These are phyloP conservation scores for Yarrowia sp. DNA, from an alignment of 805 yeast species.

Conservation along the genomic window DNA sequence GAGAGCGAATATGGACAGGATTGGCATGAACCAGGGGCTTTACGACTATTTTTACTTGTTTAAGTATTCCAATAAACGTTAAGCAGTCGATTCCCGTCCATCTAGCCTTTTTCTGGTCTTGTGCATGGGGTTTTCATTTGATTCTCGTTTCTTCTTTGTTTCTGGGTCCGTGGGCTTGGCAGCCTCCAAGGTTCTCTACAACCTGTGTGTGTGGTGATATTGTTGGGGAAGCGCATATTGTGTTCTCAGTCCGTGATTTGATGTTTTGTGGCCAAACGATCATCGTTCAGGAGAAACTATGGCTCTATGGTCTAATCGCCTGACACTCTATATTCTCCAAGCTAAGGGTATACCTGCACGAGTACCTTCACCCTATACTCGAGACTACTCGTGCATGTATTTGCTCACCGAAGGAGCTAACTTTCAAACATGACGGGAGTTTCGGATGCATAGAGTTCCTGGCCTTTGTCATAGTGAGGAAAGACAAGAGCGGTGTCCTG, in stretches of 20 bases:
- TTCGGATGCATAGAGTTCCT: no score
- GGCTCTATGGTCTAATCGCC: no score
- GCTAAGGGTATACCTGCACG: no score
- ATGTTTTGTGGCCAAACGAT: no score
- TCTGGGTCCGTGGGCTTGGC: constrained; percentile 18
- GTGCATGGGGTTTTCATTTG: neutral
- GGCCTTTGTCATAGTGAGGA: no score
- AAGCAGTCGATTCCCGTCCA: neutral
- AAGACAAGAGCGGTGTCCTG: no score
- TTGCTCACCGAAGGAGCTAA: neutral
- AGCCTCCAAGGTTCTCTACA: constrained; percentile 18
- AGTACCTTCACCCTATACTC: neutral
- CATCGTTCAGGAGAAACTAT: no score
- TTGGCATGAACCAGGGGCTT: neutral
- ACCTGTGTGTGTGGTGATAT: neutral
- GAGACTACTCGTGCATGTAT: neutral
- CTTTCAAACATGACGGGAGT: no score
- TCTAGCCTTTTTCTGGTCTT: neutral
- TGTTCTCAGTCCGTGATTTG: no score
- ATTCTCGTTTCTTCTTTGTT: neutral
- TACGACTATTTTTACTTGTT: neutral
- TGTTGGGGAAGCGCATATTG: neutral
- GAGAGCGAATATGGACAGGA: neutral
- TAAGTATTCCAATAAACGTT: neutral
- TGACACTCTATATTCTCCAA: no score